phyloP scores from a whole-genome alignment of 768 basidiomycete species.

The Mycena vitilis region DNA sequence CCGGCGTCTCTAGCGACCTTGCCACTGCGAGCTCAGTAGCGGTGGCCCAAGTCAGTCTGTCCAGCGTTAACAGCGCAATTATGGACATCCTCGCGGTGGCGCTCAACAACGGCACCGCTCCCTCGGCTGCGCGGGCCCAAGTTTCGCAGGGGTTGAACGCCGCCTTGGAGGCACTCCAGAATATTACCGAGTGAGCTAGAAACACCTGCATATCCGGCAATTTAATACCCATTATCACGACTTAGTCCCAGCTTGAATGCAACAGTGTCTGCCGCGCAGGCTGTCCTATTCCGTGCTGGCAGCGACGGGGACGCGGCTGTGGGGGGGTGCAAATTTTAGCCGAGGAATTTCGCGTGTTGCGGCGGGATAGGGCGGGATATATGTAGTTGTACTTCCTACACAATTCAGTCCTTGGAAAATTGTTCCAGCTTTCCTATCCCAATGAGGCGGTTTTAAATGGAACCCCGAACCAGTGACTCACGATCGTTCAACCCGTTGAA shows the following conservation, averaged over 20 bases:
- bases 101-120: slow-evolving; percentile 36
- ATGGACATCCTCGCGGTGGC: slow-evolving; percentile 40
- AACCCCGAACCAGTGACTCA: too few species aligned
- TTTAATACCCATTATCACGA: neutral
- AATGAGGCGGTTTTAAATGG: too few species aligned
- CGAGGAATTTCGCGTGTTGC: too few species aligned
- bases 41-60: slow-evolving; percentile 38
- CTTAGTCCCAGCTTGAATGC: slow-evolving; percentile 38
- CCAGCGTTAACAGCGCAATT: slow-evolving; percentile 40
- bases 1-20: slow-evolving; percentile 35
- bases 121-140: slow-evolving; percentile 41
- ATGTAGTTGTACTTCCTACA: too few species aligned
- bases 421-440: too few species aligned
- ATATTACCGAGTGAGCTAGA: slow-evolving; percentile 40
- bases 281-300: slow-evolving; percentile 39
- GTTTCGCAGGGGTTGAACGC: slow-evolving; percentile 37
- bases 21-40: slow-evolving; percentile 37
- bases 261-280: slow-evolving; percentile 35
- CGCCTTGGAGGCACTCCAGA: slow-evolving; percentile 38
- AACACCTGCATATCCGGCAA: neutral
- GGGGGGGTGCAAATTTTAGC: slow-evolving; percentile 38
- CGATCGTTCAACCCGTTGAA: too few species aligned
- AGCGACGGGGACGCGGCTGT: slow-evolving; percentile 40
- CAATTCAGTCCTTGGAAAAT: too few species aligned
- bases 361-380: too few species aligned